phyloP scores from a whole-genome alignment of 2,329 filamentous ascomycete species.

The Monosporascus sp. region DNA sequence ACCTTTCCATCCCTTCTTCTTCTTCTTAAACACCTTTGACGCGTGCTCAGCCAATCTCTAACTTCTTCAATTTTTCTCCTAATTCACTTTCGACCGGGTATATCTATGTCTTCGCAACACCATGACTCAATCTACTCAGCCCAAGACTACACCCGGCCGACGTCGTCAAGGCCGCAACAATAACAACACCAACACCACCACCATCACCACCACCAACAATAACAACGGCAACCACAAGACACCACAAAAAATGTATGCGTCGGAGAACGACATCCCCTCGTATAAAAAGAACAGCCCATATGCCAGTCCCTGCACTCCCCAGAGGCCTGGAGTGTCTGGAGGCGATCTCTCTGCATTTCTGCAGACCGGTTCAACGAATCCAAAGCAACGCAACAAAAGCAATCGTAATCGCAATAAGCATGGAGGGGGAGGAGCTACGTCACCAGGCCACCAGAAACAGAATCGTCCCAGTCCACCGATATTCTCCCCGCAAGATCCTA shows the following conservation, averaged over 20 bases:
- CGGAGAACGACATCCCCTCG: constrained; percentile 47
- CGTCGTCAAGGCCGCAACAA: constrained; percentile 36
- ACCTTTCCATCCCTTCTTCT: background rate
- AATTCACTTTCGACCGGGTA: constrained; percentile 10
- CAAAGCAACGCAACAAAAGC: constrained; percentile 23
- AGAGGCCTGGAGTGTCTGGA: constrained; percentile 32
- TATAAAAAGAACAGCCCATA: constrained; percentile 25
- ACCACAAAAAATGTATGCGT: constrained; percentile 52
- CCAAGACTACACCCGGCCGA: constrained; percentile 33
- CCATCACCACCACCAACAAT: constrained; percentile 28
- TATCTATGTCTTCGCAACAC: constrained; percentile 16
- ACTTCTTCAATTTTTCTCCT: background rate
- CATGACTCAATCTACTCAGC: constrained; percentile 30
- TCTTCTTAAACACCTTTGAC: constrained; percentile 3
- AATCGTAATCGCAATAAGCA: constrained; percentile 27
- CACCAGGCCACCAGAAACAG: constrained; percentile 36
- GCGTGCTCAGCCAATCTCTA: constrained; percentile 5
- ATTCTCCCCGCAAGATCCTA: constrained; percentile 39
- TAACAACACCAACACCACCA: constrained; percentile 29
- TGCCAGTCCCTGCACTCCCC: constrained; percentile 38
- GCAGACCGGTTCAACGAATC: constrained; percentile 24
- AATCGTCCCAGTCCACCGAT: constrained; percentile 42
- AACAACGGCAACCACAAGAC: constrained; percentile 22
- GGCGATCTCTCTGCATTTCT: constrained; percentile 24
- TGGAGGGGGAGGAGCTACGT: constrained; percentile 24